Evolutionary conservation across 257 asterid species (phyloP).

Genomic region (Solanum medicagineum): DNA sequence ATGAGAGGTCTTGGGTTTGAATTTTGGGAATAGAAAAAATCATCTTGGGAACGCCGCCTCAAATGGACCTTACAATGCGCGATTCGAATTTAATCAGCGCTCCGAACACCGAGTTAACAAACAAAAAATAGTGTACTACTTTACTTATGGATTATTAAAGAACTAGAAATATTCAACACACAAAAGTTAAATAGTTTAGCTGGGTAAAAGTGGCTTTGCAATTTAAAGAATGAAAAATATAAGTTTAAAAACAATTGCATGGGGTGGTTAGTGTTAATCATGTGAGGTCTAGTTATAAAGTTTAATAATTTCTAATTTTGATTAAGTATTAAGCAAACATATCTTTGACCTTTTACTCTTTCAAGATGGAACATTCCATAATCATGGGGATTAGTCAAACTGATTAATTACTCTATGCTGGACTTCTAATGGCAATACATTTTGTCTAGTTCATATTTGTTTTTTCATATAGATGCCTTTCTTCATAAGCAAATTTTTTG

Average conservation of each 20-base stretch:
- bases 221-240: background rate
- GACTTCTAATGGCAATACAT: background rate
- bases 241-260: background rate
- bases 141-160: background rate
- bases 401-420: background rate
- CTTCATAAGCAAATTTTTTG: background rate
- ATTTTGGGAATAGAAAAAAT: no score
- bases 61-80: no score
- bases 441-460: background rate
- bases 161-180: background rate
- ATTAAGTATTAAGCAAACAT: background rate
- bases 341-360: background rate
- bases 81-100: accelerated
- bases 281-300: background rate
- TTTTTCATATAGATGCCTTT: background rate
- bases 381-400: background rate
- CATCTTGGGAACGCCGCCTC: accelerated
- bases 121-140: background rate
- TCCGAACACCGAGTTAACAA: no score
- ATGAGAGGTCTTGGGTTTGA: no score
- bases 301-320: background rate
- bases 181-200: background rate
- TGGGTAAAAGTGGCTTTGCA: background rate
- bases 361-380: background rate
- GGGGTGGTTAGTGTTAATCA: background rate